Evolutionary conservation across 2,329 filamentous ascomycete genomes (phyloP).

Genomic region (Neonectria punicea): DNA sequence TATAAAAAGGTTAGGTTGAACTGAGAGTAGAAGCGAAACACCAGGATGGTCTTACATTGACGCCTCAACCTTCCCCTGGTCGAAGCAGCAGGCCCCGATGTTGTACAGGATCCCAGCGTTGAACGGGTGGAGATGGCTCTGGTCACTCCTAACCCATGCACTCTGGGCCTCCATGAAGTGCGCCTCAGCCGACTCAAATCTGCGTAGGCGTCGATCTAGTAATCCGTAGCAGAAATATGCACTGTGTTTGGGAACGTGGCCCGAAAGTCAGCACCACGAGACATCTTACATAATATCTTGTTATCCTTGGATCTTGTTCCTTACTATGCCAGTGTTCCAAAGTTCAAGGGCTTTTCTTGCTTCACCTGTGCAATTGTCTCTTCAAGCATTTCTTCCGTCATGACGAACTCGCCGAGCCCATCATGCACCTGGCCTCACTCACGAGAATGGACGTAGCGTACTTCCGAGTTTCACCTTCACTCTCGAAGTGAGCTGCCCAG

Average conservation of each 20-base stretch:
- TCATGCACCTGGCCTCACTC: neutral
- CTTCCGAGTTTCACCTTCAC: neutral
- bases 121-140: constrained; percentile 12
- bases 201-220: constrained; percentile 1
- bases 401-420: neutral
- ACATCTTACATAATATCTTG: too few species aligned
- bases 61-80: constrained; percentile 24
- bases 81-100: constrained; percentile 11
- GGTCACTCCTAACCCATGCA: constrained; percentile 17
- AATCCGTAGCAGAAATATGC: constrained; percentile 18
- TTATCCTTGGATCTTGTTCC: too few species aligned
- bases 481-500: neutral
- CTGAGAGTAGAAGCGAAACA: neutral
- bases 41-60: constrained; percentile 12
- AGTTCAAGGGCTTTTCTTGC: neutral
- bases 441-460: neutral
- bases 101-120: constrained; percentile 22
- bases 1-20: neutral
- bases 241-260: neutral
- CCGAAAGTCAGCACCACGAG: too few species aligned
- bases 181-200: constrained; percentile 10
- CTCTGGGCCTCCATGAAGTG: constrained; percentile 26
- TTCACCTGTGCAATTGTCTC: neutral
- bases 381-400: neutral
- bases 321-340: neutral